Conservation (phyloP, 1,284 basidiomycete species). For the Bondarzewia mesenterica region DNA sequence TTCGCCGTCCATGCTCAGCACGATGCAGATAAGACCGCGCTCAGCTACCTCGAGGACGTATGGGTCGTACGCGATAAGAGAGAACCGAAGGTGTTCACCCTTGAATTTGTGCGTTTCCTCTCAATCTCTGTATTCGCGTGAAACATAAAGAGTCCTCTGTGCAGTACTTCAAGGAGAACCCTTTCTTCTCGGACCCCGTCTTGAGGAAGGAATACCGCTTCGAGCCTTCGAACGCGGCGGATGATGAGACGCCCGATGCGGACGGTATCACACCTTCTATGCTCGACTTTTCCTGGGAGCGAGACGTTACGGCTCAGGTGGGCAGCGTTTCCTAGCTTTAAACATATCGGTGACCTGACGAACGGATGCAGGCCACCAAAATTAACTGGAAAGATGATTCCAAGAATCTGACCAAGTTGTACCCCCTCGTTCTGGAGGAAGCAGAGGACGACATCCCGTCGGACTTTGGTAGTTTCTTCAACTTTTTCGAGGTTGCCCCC, state of each 20-base stretch:
- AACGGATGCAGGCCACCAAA: constrained; percentile 39
- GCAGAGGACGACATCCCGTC: constrained; percentile 47
- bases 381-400: constrained; percentile 80
- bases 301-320: constrained; percentile 60
- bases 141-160: constrained; percentile 3
- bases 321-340: constrained; percentile 17
- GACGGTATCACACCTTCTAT: constrained; percentile 68
- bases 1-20: constrained; percentile 60
- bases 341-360: constrained; percentile 3
- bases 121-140: not conserved
- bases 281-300: constrained; percentile 73
- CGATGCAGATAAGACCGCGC: constrained; percentile 59
- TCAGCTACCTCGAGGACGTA: constrained; percentile 73
- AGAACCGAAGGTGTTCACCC: constrained; percentile 65
- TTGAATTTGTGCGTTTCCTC: constrained; percentile 67
- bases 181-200: constrained; percentile 66
- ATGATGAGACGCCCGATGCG: constrained; percentile 51
- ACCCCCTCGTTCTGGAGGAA: constrained; percentile 58
- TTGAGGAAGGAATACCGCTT: constrained; percentile 77
- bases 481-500: constrained; percentile 65
- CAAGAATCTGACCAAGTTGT: constrained; percentile 68
- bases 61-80: constrained; percentile 61
- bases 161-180: constrained; percentile 78
- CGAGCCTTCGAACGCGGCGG: constrained; percentile 42
- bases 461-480: constrained; percentile 83